Conservation (phyloP, 345 rosid species). For the Brassica carinata region DNA sequence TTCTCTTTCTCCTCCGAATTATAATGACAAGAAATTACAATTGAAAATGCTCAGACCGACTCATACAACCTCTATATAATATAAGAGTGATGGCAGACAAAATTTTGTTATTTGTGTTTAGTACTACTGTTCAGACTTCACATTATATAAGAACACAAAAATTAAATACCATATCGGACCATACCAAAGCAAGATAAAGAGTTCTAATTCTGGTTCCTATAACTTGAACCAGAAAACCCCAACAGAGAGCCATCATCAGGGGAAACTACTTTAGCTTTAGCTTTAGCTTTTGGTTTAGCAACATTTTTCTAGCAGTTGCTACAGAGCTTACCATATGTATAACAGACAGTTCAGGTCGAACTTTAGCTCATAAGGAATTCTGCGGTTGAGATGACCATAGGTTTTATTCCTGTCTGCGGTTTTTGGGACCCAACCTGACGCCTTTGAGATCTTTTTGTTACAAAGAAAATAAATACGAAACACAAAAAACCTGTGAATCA, state of each 20-base stretch:
- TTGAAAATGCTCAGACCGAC: neutral
- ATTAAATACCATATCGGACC: neutral
- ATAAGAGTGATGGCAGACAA: neutral
- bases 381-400: slow-evolving; percentile 68
- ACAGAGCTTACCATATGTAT: slow-evolving; percentile 77
- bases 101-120: neutral
- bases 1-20: neutral
- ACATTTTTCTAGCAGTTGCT: slow-evolving; percentile 62
- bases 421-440: slow-evolving; percentile 83
- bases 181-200: slow-evolving; percentile 3
- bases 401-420: slow-evolving; percentile 73
- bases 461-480: neutral
- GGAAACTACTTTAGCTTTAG: slow-evolving; percentile 24
- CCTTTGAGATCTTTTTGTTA: slow-evolving; percentile 51
- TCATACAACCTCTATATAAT: neutral
- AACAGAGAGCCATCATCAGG: slow-evolving; percentile 50
- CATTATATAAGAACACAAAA: neutral
- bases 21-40: neutral
- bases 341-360: slow-evolving; percentile 86
- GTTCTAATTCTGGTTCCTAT: slow-evolving; percentile 11
- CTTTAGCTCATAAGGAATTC: slow-evolving; percentile 78
- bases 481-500: slow-evolving; percentile 52
- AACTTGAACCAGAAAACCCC: slow-evolving; percentile 14
- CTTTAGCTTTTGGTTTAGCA: slow-evolving; percentile 40
- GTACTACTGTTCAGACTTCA: no score